Percentiles rank a stretch among this genome's conserved stretches.
Evolutionary conservation across 139 green algal genomes (phyloP).

Genomic region (Chlorella sp.): DNA sequence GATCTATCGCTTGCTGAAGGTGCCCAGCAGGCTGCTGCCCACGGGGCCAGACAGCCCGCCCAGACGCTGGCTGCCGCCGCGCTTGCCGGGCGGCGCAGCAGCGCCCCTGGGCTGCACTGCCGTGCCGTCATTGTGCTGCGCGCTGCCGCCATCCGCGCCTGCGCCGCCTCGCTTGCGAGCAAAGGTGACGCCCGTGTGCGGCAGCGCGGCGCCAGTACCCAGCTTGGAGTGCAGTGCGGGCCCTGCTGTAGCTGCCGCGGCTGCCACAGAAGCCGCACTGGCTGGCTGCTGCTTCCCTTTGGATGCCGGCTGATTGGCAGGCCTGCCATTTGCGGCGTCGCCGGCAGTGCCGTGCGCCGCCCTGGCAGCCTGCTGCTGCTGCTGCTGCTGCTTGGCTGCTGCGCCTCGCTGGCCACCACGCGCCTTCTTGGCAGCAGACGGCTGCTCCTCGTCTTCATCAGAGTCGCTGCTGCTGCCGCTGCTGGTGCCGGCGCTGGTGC

Average conservation of each 20-base stretch:
- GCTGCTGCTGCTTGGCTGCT: background rate
- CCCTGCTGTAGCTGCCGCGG: background rate
- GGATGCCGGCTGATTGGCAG: background rate
- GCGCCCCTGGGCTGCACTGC: background rate
- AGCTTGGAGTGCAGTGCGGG: background rate
- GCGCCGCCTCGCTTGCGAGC: background rate
- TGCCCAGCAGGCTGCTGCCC: constrained; percentile 1
- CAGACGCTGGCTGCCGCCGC: constrained; percentile 16
- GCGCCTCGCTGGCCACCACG: background rate
- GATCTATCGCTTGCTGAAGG: background rate
- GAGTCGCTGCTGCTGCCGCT: background rate
- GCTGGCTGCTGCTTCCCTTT: background rate
- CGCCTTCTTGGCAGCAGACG: background rate
- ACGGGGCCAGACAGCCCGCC: constrained; percentile 14
- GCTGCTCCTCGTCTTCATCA: background rate
- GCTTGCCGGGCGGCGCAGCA: background rate
- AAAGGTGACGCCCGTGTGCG: background rate
- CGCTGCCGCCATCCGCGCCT: background rate
- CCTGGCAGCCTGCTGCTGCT: background rate
- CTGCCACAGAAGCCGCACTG: background rate
- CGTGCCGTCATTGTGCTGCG: background rate
- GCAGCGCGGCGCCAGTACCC: background rate
- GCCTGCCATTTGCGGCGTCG: background rate
- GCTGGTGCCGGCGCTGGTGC: background rate
- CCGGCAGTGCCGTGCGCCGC: background rate